Evolutionary conservation across 148 eudicot genomes (phyloP).

Genomic region (Hydrangea macrophylla): DNA sequence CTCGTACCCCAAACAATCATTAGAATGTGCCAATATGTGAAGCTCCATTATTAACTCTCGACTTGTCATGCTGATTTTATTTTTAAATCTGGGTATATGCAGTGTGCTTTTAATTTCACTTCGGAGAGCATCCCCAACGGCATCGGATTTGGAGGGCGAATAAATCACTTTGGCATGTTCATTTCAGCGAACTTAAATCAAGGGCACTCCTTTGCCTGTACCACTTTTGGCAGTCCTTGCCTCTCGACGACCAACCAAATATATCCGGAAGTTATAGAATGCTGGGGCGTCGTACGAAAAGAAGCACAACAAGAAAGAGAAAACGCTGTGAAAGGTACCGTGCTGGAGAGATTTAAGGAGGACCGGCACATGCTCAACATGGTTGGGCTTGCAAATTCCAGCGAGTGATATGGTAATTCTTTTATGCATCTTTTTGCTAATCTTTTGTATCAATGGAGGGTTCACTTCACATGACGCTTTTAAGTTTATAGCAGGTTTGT

Average conservation of each 20-base stretch:
- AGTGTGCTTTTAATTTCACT: constrained; percentile 77
- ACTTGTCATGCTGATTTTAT: too few species aligned
- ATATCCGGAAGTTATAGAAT: constrained; percentile 88
- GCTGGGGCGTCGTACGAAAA: constrained; percentile 74
- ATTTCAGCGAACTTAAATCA: constrained; percentile 77
- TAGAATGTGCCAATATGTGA: too few species aligned
- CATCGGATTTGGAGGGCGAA: constrained; percentile 82
- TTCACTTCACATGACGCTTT: too few species aligned
- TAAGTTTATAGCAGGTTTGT: too few species aligned
- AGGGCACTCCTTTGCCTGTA: constrained; percentile 73
- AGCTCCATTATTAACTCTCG: too few species aligned
- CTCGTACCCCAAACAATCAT: too few species aligned
- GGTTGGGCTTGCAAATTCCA: constrained; percentile 91
- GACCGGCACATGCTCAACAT: constrained; percentile 87
- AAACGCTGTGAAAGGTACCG: constrained; percentile 53
- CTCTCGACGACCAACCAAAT: constrained; percentile 58
- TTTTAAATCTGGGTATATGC: too few species aligned
- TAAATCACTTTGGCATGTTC: constrained; percentile 76
- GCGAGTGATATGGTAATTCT: constrained; percentile 28
- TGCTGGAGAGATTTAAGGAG: constrained; percentile 90
- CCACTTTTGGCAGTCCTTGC: constrained; percentile 81
- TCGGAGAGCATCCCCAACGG: constrained; percentile 91
- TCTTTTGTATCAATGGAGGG: too few species aligned
- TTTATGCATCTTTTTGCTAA: too few species aligned
- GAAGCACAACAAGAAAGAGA: constrained; percentile 38